Evolutionary conservation across 2,329 filamentous ascomycete species (phyloP), one percentile per base, ranked within the genome.

Genomic region (Capronia americana): DNA sequence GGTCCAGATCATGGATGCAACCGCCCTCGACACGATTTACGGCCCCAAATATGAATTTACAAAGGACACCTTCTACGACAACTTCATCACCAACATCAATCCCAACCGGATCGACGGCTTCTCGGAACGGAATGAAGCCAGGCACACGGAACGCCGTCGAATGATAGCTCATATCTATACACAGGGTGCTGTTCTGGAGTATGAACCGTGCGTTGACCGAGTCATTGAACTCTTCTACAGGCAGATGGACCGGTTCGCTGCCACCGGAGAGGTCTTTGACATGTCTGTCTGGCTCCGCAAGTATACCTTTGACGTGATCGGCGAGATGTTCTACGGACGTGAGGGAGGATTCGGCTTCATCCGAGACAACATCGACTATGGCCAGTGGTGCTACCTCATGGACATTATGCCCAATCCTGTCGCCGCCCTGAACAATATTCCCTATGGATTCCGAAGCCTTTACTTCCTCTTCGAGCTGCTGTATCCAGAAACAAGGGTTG

Each of bases 181-280:
- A 4, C 68, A 70, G 41, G 65, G 54, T 8, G 66, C 59, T 11
- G 61, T 73, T 1, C 63, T 71, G 6, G 65, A 73, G 50, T 71
- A 66, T 32, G 71, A 73, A 48, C 69, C 65, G 12, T 70, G 60
- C 56, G 67, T 72, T 7, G 69, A 73, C 64, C 46, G 61, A 28
- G 61, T 61, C 23, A 70, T 70, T 10, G 57, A 58, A 3, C 61
- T 73, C 12, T 70, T 72, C 62, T 60, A 68, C 54, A 38, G 69
- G 58, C 46, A 65, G 17, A 67, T 68, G 63, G 67, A 69, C 3
- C 38, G 58, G 8, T 69, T 69, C 24, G 65, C 67, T 17, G 61
- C 50, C 4, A 44, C 51, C 0, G 57, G 58, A 17, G 55, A 60
- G 6, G 54, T 58, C 20, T 57, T 67, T 28, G 69, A 70, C 34